A percentile compares a stretch with the other conserved stretches of the same genome.
These are phyloP conservation scores for Aquilaria sinensis DNA, from an alignment of 345 rosid genomes.

Conservation along the genomic window DNA sequence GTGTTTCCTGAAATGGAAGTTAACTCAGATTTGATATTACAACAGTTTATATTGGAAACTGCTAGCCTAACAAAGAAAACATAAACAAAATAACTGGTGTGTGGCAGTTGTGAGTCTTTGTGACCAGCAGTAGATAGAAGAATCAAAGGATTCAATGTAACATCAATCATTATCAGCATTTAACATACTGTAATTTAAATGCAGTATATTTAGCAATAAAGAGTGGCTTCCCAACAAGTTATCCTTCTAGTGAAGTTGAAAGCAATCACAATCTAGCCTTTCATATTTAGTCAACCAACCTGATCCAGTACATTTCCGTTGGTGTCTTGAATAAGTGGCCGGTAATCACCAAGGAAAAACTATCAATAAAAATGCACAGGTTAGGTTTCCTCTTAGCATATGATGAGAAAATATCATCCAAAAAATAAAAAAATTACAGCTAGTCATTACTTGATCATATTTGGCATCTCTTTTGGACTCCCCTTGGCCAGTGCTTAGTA, in stretches of 20 bases:
- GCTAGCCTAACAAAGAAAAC: too few relatives aligned
- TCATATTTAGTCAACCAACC: conserved; percentile 39
- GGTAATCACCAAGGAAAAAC: conserved; percentile 99
- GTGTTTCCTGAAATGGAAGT: conserved; percentile 77
- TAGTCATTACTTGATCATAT: conserved; percentile 77
- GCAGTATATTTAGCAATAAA: too few relatives aligned
- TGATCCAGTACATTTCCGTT: conserved; percentile 87
- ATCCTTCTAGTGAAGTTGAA: too few relatives aligned
- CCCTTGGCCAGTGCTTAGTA: conserved; percentile 95
- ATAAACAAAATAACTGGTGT: too few relatives aligned
- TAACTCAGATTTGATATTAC: background rate
- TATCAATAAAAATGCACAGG: conserved; percentile 24
- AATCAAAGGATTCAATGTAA: too few relatives aligned
- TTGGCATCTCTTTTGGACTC: conserved; percentile 92
- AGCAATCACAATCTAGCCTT: background rate
- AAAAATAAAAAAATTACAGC: background rate
- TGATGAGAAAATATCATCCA: background rate
- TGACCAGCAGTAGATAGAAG: too few relatives aligned
- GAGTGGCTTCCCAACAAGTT: too few relatives aligned
- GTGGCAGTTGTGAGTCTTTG: too few relatives aligned
- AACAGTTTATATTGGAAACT: too few relatives aligned
- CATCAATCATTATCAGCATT: too few relatives aligned
- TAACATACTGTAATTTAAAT: too few relatives aligned
- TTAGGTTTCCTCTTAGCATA: conserved; percentile 6
- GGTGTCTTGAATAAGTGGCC: conserved; percentile 83